Conservation (phyloP, 2,329 filamentous ascomycete genomes). For the Raffaelea albimanens region DNA sequence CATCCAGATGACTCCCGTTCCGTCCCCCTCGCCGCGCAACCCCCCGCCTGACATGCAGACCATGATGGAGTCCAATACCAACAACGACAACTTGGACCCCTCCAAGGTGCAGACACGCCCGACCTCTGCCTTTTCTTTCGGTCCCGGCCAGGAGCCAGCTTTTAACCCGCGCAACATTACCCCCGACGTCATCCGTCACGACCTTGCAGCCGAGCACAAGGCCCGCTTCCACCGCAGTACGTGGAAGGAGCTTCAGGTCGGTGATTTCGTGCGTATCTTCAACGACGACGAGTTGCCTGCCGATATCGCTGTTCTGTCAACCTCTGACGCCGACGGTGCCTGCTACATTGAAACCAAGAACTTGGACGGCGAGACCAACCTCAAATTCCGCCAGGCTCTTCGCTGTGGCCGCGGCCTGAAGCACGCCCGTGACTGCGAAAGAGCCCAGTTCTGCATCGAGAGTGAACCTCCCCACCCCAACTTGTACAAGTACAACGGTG, state of each 20-base stretch:
- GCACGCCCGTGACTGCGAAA: conserved; percentile 88
- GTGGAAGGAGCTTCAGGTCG: conserved; percentile 93
- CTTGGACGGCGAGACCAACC: conserved; percentile 91
- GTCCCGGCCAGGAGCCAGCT: conserved; percentile 23
- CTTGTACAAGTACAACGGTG: conserved; percentile 88
- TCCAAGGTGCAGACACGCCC: conserved; percentile 15
- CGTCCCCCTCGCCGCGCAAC: conserved; percentile 58
- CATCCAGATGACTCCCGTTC: conserved; percentile 93
- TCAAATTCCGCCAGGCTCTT: conserved; percentile 88
- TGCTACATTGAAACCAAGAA: conserved; percentile 99
- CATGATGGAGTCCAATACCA: conserved; percentile 28
- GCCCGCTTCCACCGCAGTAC: conserved; percentile 85
- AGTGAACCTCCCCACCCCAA: conserved; percentile 90
- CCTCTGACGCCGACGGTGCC: conserved; percentile 85
- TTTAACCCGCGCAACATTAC: conserved; percentile 34
- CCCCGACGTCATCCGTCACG: conserved; percentile 61
- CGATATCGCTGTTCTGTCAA: conserved; percentile 84
- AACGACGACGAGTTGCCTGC: conserved; percentile 93
- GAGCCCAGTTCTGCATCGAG: conserved; percentile 76
- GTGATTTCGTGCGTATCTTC: conserved; percentile 93
- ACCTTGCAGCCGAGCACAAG: conserved; percentile 53
- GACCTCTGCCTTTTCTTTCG: conserved; percentile 22
- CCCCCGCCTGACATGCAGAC: conserved; percentile 22
- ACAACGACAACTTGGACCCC: conserved; percentile 21
- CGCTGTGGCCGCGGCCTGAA: conserved; percentile 74